Conservation (phyloP, 2,329 filamentous ascomycete species). For the Chaetomiaceae sp. region DNA sequence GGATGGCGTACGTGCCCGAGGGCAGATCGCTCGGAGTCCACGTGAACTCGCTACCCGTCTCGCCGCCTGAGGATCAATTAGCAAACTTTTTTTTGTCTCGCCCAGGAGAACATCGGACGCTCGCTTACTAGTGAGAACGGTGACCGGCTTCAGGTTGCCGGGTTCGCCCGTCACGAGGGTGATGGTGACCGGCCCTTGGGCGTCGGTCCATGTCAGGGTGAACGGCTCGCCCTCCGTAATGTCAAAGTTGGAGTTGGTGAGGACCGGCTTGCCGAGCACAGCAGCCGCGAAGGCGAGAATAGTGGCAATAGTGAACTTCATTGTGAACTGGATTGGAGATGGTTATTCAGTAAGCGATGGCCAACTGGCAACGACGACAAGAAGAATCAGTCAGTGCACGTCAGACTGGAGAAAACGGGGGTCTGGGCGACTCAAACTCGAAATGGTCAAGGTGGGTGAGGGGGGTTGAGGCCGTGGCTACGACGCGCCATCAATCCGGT, state of each 20-base stretch:
- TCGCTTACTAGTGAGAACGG: constrained; percentile 36
- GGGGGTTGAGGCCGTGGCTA: neutral
- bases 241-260: constrained; percentile 32
- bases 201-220: constrained; percentile 41
- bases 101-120: neutral
- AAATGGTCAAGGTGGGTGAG: neutral
- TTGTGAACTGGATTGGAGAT: constrained; percentile 31
- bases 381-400: constrained; percentile 10
- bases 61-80: constrained; percentile 30
- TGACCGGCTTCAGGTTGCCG: constrained; percentile 34
- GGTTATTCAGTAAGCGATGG: constrained; percentile 19
- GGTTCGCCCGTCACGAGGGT: constrained; percentile 38
- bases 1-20: constrained; percentile 42
- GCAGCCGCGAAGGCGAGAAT: constrained; percentile 35
- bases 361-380: neutral
- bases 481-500: neutral
- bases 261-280: constrained; percentile 28
- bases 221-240: constrained; percentile 39
- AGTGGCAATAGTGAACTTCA: constrained; percentile 40
- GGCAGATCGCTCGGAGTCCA: constrained; percentile 38
- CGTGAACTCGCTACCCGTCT: constrained; percentile 35
- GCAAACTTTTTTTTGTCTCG: neutral
- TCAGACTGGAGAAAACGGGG: neutral
- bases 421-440: neutral
- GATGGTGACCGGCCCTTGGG: constrained; percentile 40